Base-by-base conservation (phyloP, 306 rosid species). In the Albizia julibrissin region DNA sequence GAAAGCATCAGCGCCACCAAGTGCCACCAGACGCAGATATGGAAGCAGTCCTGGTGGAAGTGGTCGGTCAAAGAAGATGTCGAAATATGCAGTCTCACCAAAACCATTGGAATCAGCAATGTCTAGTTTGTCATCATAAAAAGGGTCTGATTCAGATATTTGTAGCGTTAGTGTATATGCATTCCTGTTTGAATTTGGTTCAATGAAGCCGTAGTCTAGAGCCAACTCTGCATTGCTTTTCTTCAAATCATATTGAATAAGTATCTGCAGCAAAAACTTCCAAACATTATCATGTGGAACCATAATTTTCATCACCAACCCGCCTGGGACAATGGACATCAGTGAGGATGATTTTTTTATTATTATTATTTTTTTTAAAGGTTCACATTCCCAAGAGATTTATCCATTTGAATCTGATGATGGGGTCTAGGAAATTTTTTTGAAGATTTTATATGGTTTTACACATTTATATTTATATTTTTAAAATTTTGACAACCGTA, bases 161-260 rank as follows among this genome's bases (percentile, higher is more conserved):
- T 75, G 91, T 18, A 93, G 85, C 10, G 98, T 95, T 58, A 95
- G 78, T 19, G 97, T 95, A 71, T 76, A 95, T 26, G 93, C 92
- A 83, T 89, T 80, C 68, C 98, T 93, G 18, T 83, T 79, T 31
- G 70, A 54, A 74, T 79, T 82, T 12, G 91, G 81, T 84, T 95
- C 99, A 77, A 91, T 85, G 90, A 95, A 93, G 71, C 99, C 98
- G 0, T 95, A 95, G 86, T 93, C 99, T 81, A 95, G 77, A 81
- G 99, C 99, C 80, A 92, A 83, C 81, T 95, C 99, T 1, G 98
- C 99, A 43, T 92, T 95, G 93, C 96, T 93, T 89, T 95, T 95
- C 56, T 88, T 92, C 47, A 89, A 64, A 74, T 93, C 99, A 76
- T 95, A 95, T 74, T 95, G 98, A 84, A 95, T 95, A 70, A 81